Percentiles rank a stretch among this genome's conserved stretches.
Evolutionary conservation across 768 basidiomycete species (phyloP).

Genomic region (Hypholoma sublateritium): DNA sequence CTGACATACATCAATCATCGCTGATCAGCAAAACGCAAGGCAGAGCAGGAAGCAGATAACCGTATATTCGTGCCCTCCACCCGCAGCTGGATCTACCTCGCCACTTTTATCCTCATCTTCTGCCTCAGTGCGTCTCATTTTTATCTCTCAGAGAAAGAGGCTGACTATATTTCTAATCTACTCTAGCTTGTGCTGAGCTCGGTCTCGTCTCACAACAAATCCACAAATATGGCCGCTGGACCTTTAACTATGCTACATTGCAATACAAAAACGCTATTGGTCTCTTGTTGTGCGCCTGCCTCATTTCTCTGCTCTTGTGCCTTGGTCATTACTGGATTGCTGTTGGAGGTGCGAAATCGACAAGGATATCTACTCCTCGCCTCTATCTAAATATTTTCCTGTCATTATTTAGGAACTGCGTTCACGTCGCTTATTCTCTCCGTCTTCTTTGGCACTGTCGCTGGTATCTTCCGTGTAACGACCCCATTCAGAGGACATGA

Average conservation of each 20-base stretch:
- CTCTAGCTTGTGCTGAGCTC: slow-evolving; percentile 24
- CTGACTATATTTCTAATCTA: not conserved
- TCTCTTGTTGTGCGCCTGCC: slow-evolving; percentile 24
- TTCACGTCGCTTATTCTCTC: slow-evolving; percentile 27
- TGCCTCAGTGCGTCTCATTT: slow-evolving; percentile 21
- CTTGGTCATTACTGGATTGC: slow-evolving; percentile 25
- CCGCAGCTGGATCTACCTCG: slow-evolving; percentile 19
- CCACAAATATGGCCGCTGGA: slow-evolving; percentile 27
- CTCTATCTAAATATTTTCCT: not conserved
- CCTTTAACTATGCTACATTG: slow-evolving; percentile 25
- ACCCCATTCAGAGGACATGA: slow-evolving; percentile 26
- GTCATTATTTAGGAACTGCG: slow-evolving; percentile 19
- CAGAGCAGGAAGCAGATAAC: slow-evolving; percentile 11
- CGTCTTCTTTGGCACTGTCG: slow-evolving; percentile 33
- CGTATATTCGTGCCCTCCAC: slow-evolving; percentile 13
- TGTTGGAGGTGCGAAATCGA: slow-evolving; percentile 21
- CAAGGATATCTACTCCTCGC: too few relatives aligned
- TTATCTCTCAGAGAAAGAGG: not conserved
- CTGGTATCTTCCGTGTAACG: slow-evolving; percentile 26
- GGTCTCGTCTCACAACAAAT: slow-evolving; percentile 30
- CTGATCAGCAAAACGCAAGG: not conserved
- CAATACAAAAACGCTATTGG: slow-evolving; percentile 31
- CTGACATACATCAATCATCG: not conserved
- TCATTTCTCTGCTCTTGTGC: slow-evolving; percentile 24
- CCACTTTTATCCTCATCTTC: slow-evolving; percentile 26